Conservation (phyloP, 176 grass and related monocot genomes). For the Zizania latifolia region DNA sequence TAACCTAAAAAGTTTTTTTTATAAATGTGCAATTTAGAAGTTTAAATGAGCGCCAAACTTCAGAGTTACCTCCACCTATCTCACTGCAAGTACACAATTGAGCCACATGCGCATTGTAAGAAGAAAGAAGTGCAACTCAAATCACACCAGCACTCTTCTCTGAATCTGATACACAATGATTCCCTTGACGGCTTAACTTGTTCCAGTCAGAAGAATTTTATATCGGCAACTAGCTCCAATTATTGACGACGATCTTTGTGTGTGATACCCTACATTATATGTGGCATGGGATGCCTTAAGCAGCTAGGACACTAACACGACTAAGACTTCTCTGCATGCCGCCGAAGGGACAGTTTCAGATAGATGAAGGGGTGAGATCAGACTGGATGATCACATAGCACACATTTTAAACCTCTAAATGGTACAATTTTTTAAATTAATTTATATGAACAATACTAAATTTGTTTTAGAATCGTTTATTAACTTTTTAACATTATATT, state of each 20-base stretch:
- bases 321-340: too few relatives aligned
- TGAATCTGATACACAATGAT: background rate
- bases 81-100: background rate
- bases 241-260: background rate
- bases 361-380: too few relatives aligned
- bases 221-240: conserved; percentile 8
- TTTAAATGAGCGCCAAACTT: conserved; percentile 15
- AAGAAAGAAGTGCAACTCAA: background rate
- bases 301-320: background rate
- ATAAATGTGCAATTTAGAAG: too few relatives aligned
- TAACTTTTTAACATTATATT: too few relatives aligned
- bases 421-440: too few relatives aligned
- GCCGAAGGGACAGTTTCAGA: too few relatives aligned
- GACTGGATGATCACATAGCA: too few relatives aligned
- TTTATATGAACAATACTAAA: too few relatives aligned
- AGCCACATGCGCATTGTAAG: background rate
- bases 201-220: background rate
- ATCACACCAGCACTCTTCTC: background rate
- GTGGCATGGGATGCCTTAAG: background rate
- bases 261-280: background rate
- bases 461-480: too few relatives aligned
- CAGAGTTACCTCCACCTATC: background rate
- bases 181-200: background rate
- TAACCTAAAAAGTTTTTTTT: too few relatives aligned
- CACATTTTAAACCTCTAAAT: too few relatives aligned